Evolutionary conservation across 78 protist species (phyloP), one percentile per base, ranked within the genome.

Genomic region (Speleostelium caveatum): DNA sequence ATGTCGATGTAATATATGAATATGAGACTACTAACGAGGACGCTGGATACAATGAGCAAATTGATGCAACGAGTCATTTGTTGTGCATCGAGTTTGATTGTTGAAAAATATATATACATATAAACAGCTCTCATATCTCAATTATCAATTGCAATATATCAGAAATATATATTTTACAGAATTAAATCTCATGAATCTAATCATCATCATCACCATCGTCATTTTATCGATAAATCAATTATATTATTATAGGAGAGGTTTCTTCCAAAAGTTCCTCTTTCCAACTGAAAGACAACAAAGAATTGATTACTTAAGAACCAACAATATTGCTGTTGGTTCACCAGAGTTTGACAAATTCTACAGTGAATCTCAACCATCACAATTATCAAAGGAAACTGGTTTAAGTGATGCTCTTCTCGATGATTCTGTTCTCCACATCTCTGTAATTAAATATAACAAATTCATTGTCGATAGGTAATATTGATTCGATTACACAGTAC

Each of bases 231-330:
- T n/a, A n/a, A n/a, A n/a, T n/a, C n/a, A n/a, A n/a, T n/a, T n/a
- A n/a, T n/a, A n/a, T n/a, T 45, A 59, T 41, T 21, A 14, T 10
- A 49, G 28, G 3, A 83, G 91, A 83, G 91, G 91, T 28, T 83
- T 69, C 71, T 69, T 83, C 59, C 53, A 45, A 45, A 45, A 45
- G 53, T 49, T 83, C 79, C 73, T 83, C 33, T 83, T 49, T 79
- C 91, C 91, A 83, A 41, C 91, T 69, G 91, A 83, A 39, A 68
- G 91, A 69, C 91, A 83, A 69, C 21, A 51, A 21, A 83, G 91
- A 83, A 28, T 39, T 63, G 39, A 83, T 24, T 22, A 83, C 19
- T 69, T 83, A 51, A 32, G 24, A 5, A 24, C 41, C 14, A 55
- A 69, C 32, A 14, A 51, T 14, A 69, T 83, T 66, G 26, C 14